Percentiles rank a stretch among this genome's conserved stretches.
Evolutionary conservation across 1,139 yeast species (phyloP).

Genomic region (Lodderomyces orthopsilosis): DNA sequence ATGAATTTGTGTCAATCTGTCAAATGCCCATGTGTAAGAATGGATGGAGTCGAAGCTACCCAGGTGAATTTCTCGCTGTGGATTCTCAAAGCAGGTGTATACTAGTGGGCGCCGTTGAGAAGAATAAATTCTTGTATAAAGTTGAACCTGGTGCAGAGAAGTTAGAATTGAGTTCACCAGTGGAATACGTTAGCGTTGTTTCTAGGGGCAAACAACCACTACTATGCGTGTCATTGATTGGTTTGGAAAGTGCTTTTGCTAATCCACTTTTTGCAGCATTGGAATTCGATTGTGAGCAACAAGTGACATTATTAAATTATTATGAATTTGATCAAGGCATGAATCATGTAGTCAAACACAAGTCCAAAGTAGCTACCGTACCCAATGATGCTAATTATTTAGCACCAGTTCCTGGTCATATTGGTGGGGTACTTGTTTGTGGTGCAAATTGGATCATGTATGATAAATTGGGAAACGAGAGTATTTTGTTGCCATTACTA

Average conservation of each 20-base stretch:
- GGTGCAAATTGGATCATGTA: conserved; percentile 30
- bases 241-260: conserved; percentile 73
- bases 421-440: conserved; percentile 41
- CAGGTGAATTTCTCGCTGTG: conserved; percentile 71
- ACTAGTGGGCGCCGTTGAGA: conserved; percentile 70
- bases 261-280: conserved; percentile 83
- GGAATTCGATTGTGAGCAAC: conserved; percentile 42
- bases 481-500: conserved; percentile 42
- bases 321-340: conserved; percentile 87
- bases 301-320: conserved; percentile 34
- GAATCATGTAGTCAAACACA: conserved; percentile 61
- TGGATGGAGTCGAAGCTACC: conserved; percentile 71
- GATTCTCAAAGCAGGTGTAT: conserved; percentile 76
- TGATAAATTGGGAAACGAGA: conserved; percentile 17
- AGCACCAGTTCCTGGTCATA: conserved; percentile 32
- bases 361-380: conserved; percentile 38
- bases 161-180: conserved; percentile 62
- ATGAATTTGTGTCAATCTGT: conserved; percentile 46
- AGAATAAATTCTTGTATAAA: conserved; percentile 61
- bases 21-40: conserved; percentile 74
- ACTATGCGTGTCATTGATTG: conserved; percentile 55
- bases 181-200: conserved; percentile 53
- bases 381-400: conserved; percentile 30
- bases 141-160: conserved; percentile 27
- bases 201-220: conserved; percentile 25